Base-by-base conservation (phyloP, 345 rosid species). In the Linum trigynum region DNA sequence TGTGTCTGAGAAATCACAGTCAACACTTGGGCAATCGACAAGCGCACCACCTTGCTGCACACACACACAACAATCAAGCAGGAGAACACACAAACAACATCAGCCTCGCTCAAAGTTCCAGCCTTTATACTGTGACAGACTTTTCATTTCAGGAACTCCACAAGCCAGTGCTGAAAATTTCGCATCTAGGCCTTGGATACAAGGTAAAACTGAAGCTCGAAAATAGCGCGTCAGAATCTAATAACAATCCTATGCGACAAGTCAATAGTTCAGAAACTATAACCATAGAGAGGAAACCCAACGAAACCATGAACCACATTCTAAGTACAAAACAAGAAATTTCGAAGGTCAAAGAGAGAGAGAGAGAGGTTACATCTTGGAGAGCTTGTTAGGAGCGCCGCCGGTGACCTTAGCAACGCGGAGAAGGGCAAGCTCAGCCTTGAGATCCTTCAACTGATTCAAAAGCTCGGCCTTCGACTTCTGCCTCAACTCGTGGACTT, bases 321-420 rank as follows among this genome's bases (percentile, higher is more conserved):
- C 53, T 6, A 9, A 48, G 14, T 1, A 15, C 9, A 48, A 12
- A 48, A 48, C 3, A 48, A 6, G 53, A 48, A 45, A 15, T 48
- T 48, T 15, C 9, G 14, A 41, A 41, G 14, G 14, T 48, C 53
- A 14, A 4, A 9, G 23, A 16, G 11, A 9, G 8, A 60, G 7
- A 23, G 7, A 5, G 10, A 2, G 39, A 37, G 62, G 39, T 41
- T 78, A 79, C 85, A 84, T 84, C 75, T 84, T 84, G 36, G 86
- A 81, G 61, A 84, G 86, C 77, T 84, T 84, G 80, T 84, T 84
- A 15, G 88, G 84, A 2, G 88, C 88, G 55, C 88, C 88, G 15
- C 88, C 88, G 53, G 86, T 81, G 65, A 84, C 88, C 74, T 84
- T 84, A 55, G 84, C 86, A 37, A 81, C 88, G 38, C 88, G 86